Evolutionary conservation across 768 basidiomycete genomes (phyloP), one percentile per base, ranked within the genome.

Genomic region (Amyloporia xantha): DNA sequence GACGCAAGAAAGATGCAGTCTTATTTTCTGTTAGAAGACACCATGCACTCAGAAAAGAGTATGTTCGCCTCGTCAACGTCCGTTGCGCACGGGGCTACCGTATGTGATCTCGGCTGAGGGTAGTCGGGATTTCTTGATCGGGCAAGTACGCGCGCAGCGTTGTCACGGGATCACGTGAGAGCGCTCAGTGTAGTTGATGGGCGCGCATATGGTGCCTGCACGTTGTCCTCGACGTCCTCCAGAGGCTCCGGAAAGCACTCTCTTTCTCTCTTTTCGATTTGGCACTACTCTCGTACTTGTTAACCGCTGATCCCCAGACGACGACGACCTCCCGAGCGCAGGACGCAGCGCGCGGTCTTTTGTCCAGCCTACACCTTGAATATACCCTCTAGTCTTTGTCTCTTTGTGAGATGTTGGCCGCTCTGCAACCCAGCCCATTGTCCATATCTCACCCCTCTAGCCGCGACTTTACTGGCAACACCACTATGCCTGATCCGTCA

Each of bases 181-280:
- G 17, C 13, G 38, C 38, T 13, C 38, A 7, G 12, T 7, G 9
- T 20, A 39, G 19, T 42, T 42, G 41, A 42, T 42, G 41, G 21
- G 41, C 19, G 19, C 21, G 24, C 24, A 23, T 17, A 26, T 12
- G 7, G 38, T 35, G 9, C 38, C 38, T n/a, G 46, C 48, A 26
- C 41, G 48, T 49, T 49, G 48, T 35, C 28, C 40, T 43, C 48
- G 40, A 42, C 48, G 48, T 21, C 37, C 23, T 21, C 35, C 41
- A 24, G 48, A 47, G 53, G 56, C 56, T 52, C 56, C 48, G 56
- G 56, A 46, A 47, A 52, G 56, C 53, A 53, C 45, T 37, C 38
- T 13, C 30, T 37, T 35, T 36, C 33, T 37, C 21, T 25, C 5
- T 45, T 28, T 33, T 36, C 38, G 26, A 23, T 33, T 46, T 45